phyloP scores from a whole-genome alignment of 805 yeast species.

The Vanderwaltozyma yarrowii region DNA sequence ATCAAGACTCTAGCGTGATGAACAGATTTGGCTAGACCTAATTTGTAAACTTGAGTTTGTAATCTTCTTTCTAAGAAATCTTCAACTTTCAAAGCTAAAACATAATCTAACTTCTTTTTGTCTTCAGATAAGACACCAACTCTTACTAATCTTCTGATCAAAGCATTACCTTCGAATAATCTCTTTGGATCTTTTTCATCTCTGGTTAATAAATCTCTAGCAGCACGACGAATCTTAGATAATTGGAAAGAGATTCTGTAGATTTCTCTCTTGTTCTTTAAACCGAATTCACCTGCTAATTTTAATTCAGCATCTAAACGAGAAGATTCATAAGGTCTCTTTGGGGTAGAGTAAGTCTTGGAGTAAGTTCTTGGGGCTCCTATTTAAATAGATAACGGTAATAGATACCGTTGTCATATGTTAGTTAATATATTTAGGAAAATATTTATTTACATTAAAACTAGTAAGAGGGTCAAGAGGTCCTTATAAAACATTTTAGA shows the following conservation, averaged over 20 bases:
- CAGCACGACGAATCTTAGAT: constrained; percentile 99
- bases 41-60: constrained; percentile 99
- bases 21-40: constrained; percentile 97
- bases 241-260: constrained; percentile 99
- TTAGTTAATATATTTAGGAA: constrained; percentile 1
- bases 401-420: background rate
- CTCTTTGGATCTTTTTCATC: constrained; percentile 99
- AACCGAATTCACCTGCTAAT: constrained; percentile 99
- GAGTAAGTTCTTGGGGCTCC: constrained; percentile 99
- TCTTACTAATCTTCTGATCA: constrained; percentile 98
- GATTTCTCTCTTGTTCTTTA: constrained; percentile 99
- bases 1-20: constrained; percentile 99
- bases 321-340: constrained; percentile 98
- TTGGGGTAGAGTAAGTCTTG: constrained; percentile 99
- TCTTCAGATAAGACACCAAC: constrained; percentile 98
- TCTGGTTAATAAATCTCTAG: constrained; percentile 99
- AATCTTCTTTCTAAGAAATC: constrained; percentile 99
- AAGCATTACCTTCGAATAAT: constrained; percentile 99
- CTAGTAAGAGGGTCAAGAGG: constrained; percentile 6
- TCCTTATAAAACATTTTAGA: constrained; percentile 8
- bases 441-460: constrained; percentile 2
- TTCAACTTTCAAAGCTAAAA: constrained; percentile 93
- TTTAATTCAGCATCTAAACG: constrained; percentile 99
- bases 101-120: constrained; percentile 99
- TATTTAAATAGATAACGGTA: constrained; percentile 17